These are phyloP conservation scores for Diaporthe nobilis DNA, from an alignment of 2,329 filamentous ascomycete genomes.

Conservation along the genomic window DNA sequence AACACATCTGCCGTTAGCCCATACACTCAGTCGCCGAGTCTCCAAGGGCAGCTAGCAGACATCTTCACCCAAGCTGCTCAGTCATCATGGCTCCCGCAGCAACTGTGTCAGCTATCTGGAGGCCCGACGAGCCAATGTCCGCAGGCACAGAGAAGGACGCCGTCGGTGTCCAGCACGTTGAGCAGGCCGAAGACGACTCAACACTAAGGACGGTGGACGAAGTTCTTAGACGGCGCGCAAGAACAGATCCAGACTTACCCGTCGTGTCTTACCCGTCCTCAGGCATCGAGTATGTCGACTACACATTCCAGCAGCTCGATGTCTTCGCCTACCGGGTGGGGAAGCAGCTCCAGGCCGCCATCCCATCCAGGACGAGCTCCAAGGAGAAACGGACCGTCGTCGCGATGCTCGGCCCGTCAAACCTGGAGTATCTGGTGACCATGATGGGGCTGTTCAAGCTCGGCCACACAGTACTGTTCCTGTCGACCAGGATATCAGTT, in stretches of 20 bases:
- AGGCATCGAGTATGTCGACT: conserved; percentile 61
- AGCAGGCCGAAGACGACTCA: conserved; percentile 35
- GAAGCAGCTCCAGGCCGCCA: conserved; percentile 42
- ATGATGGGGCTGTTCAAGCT: conserved; percentile 67
- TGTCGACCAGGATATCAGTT: conserved; percentile 53
- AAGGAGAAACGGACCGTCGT: conserved; percentile 54
- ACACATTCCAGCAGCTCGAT: conserved; percentile 61
- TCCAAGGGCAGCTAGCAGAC: not conserved
- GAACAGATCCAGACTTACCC: conserved; percentile 51
- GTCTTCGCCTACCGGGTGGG: conserved; percentile 52
- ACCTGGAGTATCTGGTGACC: conserved; percentile 68
- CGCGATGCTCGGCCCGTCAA: conserved; percentile 66
- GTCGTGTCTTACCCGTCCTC: conserved; percentile 60
- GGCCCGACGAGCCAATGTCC: not conserved
- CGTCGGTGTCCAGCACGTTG: not conserved
- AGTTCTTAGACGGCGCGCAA: conserved; percentile 55
- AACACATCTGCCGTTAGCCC: not conserved
- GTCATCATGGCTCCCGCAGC: conserved; percentile 18
- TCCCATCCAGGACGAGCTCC: conserved; percentile 41
- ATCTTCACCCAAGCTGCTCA: not conserved
- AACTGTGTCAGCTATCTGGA: conserved; percentile 15
- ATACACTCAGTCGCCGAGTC: not conserved
- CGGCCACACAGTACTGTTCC: conserved; percentile 61
- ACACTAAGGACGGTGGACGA: conserved; percentile 53
- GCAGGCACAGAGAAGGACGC: not conserved